Evolutionary conservation across 1,284 basidiomycete genomes (phyloP).

Genomic region (Microbotryum scabiosae): DNA sequence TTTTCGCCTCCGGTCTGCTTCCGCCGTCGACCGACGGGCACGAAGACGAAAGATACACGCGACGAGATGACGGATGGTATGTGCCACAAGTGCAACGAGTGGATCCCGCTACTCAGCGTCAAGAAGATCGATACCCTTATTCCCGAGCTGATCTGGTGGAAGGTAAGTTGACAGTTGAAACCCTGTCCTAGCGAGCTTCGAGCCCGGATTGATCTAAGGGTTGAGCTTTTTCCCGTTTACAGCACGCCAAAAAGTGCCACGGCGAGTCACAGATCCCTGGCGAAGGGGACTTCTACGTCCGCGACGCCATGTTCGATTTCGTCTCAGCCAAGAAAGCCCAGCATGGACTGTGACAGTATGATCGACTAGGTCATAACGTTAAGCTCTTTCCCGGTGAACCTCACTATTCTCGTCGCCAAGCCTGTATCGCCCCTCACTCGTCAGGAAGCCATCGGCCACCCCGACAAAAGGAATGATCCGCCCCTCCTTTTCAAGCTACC

Average conservation of each 20-base stretch:
- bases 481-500: too few species aligned
- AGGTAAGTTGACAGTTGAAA: conserved; percentile 13
- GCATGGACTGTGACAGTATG: background rate
- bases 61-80: conserved; percentile 54
- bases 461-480: background rate
- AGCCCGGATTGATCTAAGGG: background rate
- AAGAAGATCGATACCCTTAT: conserved; percentile 25
- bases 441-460: background rate
- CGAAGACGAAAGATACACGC: conserved; percentile 52
- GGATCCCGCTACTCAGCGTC: conserved; percentile 24
- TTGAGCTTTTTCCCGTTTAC: background rate
- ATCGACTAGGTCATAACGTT: background rate
- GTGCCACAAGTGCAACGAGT: conserved; percentile 53
- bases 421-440: too few species aligned
- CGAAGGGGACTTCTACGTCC: conserved; percentile 50
- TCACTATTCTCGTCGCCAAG: background rate
- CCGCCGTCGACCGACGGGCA: conserved; percentile 46
- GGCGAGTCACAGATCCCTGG: conserved; percentile 48
- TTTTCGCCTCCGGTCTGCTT: conserved; percentile 65
- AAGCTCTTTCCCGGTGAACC: background rate
- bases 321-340: conserved; percentile 13
- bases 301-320: conserved; percentile 40
- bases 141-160: conserved; percentile 49
- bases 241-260: conserved; percentile 29
- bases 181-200: background rate